A percentile compares a stretch with the other conserved stretches of the same genome.
Conservation (phyloP, 768 basidiomycete species). For the Tylopilus balloui region DNA sequence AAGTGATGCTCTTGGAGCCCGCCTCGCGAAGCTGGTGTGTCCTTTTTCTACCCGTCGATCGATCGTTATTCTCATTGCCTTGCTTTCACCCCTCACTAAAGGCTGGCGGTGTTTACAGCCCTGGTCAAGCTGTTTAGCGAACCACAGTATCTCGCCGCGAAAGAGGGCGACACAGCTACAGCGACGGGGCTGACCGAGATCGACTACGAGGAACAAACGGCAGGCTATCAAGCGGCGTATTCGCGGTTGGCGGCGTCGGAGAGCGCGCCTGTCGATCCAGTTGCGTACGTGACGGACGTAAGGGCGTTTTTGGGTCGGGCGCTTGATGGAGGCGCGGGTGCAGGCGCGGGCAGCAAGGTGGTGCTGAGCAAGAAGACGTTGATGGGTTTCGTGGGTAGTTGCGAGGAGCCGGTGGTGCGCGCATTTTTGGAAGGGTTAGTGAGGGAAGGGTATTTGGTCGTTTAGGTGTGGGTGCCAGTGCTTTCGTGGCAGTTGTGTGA, state of each 20-base stretch:
- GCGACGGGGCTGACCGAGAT: constrained; percentile 55
- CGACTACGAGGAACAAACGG: constrained; percentile 86
- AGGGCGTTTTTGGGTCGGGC: constrained; percentile 49
- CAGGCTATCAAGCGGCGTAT: constrained; percentile 93
- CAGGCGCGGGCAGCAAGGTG: neutral
- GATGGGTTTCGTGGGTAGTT: constrained; percentile 19
- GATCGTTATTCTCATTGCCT: neutral
- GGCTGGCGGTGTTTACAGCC: constrained; percentile 66
- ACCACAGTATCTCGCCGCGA: constrained; percentile 57
- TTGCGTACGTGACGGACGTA: constrained; percentile 56
- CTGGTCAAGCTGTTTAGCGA: constrained; percentile 76
- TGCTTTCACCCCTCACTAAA: constrained; percentile 28
- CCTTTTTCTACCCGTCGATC: too few species aligned
- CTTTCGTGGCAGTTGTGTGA: too few species aligned
- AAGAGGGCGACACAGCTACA: constrained; percentile 2
- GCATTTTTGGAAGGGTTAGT: constrained; percentile 32
- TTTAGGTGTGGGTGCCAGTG: neutral
- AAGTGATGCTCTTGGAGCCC: constrained; percentile 63
- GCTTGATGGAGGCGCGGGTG: constrained; percentile 11
- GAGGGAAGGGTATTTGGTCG: constrained; percentile 28
- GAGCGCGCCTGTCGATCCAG: constrained; percentile 51
- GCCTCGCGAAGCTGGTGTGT: constrained; percentile 61
- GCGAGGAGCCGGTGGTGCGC: constrained; percentile 18
- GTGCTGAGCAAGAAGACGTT: constrained; percentile 17
- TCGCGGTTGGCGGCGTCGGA: constrained; percentile 86